phyloP scores from a whole-genome alignment of 1,139 yeast species.

The Taphrina confusa region DNA sequence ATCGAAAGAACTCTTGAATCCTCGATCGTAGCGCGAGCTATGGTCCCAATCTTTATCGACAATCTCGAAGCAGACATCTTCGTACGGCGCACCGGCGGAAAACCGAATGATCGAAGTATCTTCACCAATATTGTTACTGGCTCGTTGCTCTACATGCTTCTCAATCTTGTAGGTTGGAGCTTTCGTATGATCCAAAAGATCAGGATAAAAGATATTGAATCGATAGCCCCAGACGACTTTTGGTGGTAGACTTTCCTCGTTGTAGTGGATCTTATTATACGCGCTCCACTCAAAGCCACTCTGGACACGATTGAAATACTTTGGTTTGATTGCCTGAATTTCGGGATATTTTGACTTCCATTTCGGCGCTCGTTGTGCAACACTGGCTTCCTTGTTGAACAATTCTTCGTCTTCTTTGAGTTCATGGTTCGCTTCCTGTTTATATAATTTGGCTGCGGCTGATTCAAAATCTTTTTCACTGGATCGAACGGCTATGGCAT shows the following conservation, averaged over 20 bases:
- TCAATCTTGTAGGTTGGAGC: conserved; percentile 47
- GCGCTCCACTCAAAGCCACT: conserved; percentile 49
- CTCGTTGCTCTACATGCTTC: conserved; percentile 39
- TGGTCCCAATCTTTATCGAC: conserved; percentile 49
- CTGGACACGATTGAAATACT: conserved; percentile 45
- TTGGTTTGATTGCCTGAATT: conserved; percentile 43
- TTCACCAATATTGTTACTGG: conserved; percentile 37
- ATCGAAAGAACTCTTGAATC: conserved; percentile 46
- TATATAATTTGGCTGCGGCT: conserved; percentile 34
- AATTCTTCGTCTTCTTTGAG: conserved; percentile 41
- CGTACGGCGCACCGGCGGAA: conserved; percentile 47
- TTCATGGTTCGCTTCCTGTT: conserved; percentile 39
- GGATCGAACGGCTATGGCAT: background rate
- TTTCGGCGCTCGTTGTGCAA: conserved; percentile 21
- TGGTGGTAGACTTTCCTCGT: conserved; percentile 48
- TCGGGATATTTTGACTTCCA: conserved; percentile 25
- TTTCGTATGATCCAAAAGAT: conserved; percentile 42
- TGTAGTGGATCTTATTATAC: conserved; percentile 48
- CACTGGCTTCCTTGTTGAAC: conserved; percentile 41
- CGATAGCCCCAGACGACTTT: conserved; percentile 49
- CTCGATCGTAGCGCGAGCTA: conserved; percentile 44
- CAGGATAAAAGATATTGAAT: conserved; percentile 48
- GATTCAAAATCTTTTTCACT: conserved; percentile 25
- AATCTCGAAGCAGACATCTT: conserved; percentile 47
- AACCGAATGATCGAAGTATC: conserved; percentile 46